These are phyloP conservation scores for Yueomyces sinensis DNA, from an alignment of 805 yeast species.

Conservation along the genomic window DNA sequence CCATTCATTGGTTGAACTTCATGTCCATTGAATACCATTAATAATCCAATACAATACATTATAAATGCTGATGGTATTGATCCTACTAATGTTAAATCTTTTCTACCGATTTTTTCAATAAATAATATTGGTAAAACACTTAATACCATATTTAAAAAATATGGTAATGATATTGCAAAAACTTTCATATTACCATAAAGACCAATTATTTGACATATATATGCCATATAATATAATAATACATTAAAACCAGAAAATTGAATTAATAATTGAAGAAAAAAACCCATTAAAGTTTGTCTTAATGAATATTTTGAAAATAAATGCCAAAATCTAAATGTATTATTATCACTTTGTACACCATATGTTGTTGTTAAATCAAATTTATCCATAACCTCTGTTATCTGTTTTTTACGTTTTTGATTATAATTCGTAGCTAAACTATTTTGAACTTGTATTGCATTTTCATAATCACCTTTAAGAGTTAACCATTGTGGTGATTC, in stretches of 20 bases:
- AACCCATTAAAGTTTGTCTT: constrained; percentile 27
- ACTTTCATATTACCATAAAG: constrained; percentile 24
- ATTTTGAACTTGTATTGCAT: constrained; percentile 25
- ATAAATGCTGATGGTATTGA: constrained; percentile 25
- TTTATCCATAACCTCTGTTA: constrained; percentile 4
- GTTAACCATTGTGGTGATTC: constrained; percentile 52
- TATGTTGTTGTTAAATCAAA: constrained; percentile 9
- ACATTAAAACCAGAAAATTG: constrained; percentile 34
- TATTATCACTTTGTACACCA: constrained; percentile 3
- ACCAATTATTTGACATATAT: constrained; percentile 37
- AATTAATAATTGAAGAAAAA: constrained; percentile 28
- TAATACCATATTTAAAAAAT: constrained; percentile 28
- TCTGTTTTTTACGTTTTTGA: constrained; percentile 1
- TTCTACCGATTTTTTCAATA: constrained; percentile 33
- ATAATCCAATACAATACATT: constrained; percentile 23
- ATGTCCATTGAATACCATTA: constrained; percentile 28
- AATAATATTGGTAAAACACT: constrained; percentile 31
- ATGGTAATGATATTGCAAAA: constrained; percentile 27
- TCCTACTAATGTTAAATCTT: constrained; percentile 35
- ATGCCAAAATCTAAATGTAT: constrained; percentile 7
- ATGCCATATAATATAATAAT: constrained; percentile 31
- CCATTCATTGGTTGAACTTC: constrained; percentile 20
- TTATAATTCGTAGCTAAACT: constrained; percentile 18
- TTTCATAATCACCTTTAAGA: constrained; percentile 21
- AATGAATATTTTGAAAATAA: constrained; percentile 25